Base-by-base conservation (phyloP, 2,329 filamentous ascomycete species). In the Hirsutella rhossiliensis region DNA sequence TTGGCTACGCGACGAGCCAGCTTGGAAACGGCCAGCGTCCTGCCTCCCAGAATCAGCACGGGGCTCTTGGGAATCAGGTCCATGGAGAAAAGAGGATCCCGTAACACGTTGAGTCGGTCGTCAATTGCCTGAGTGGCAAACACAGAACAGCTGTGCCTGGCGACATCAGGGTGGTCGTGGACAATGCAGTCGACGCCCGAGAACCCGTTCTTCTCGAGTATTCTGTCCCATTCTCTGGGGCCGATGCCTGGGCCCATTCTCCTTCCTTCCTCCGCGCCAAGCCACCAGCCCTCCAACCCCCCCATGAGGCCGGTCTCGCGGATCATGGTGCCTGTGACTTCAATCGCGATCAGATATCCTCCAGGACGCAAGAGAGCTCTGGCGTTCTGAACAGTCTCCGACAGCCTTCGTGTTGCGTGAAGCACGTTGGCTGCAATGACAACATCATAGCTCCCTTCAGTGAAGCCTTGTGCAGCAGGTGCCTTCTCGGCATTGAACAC, bases 401-500 rank as follows among this genome's bases (percentile, higher is more conserved):
- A 48, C 46, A 62, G 38, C 45, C 42, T 34, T 1, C 19, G 12
- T 1, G 65, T 68, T 1, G 64, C 62, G 43, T 69, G 63, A 0
- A 72, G 48, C 3, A 65, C 60, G 30, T 59, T 54, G 5, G 58
- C 56, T 1, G 62, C 64, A 20, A 69, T 48, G n/a, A 70, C 45
- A 5, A 70, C 67, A 46, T 62, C 68, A 0, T 52, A 49, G 2
- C 31, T 42, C 1, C 29, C 18, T 11, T 37, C 34, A n/a, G 8
- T 17, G 40, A 61, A 67, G 0, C 59, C 63, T 41, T 69, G 65
- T 1, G 44, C 36, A 0, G 34, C 29, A 1, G 56, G 49, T 18
- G 55, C 49, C 9, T 56, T 51, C 17, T 52, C 54, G 8, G 57
- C 48, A 38, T 62, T 52, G 12, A 56, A 50, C 3, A 41, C 52